A percentile compares a stretch with the other conserved stretches of the same genome.
phyloP scores from a whole-genome alignment of 129 eudicot genomes.

The Flaveria bidentis region DNA sequence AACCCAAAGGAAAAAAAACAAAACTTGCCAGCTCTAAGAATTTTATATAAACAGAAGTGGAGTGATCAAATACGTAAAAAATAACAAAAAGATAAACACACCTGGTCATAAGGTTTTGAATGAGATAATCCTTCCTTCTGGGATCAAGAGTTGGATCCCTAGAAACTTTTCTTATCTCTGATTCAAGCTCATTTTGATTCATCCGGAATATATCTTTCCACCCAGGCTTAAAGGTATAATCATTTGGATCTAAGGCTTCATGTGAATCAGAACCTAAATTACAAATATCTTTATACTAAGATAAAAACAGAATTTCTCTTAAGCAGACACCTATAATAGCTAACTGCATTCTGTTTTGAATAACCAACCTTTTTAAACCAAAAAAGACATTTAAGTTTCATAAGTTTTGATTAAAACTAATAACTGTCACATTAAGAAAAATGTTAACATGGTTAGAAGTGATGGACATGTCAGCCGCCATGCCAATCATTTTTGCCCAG shows the following conservation, averaged over 20 bases:
- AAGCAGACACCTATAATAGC: not conserved
- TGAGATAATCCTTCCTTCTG: slow-evolving; percentile 95
- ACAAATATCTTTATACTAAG: not conserved
- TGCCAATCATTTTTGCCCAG: not conserved
- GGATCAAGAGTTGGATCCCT: slow-evolving; percentile 98
- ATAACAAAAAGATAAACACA: slow-evolving; percentile 32
- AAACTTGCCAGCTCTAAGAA: not conserved
- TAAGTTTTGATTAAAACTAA: not conserved
- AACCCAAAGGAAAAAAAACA: too few relatives aligned
- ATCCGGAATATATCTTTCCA: slow-evolving; percentile 98
- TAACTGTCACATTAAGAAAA: not conserved
- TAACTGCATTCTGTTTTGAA: slow-evolving; percentile 14
- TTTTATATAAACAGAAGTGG: not conserved
- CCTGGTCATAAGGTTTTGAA: slow-evolving; percentile 99
- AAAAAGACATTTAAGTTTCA: not conserved
- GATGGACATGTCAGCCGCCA: not conserved
- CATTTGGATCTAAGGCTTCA: slow-evolving; percentile 76
- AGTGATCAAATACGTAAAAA: not conserved
- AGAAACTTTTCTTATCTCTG: slow-evolving; percentile 97
- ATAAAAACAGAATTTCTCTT: not conserved
- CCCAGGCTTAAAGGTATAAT: slow-evolving; percentile 92
- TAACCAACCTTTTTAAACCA: not conserved
- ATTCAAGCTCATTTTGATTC: slow-evolving; percentile 99
- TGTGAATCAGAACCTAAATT: slow-evolving; percentile 55
- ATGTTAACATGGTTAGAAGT: not conserved